phyloP scores from a whole-genome alignment of 2,329 filamentous ascomycete genomes.

The Colletotrichum sp. region DNA sequence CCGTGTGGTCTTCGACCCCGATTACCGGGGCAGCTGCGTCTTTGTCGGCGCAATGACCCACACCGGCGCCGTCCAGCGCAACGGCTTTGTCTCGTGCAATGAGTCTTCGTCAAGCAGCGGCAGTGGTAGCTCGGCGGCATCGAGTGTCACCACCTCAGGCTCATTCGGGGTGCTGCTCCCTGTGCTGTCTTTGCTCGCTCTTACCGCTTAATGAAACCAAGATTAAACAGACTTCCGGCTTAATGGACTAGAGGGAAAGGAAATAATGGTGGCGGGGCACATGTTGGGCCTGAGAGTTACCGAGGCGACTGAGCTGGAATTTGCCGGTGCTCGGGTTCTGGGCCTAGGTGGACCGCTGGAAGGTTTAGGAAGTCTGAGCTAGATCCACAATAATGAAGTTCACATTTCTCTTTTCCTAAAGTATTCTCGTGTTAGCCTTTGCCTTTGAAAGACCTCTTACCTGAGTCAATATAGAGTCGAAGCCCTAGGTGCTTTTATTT shows the following conservation, averaged over 20 bases:
- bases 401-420: too few species aligned
- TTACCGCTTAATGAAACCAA: background rate
- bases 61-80: conserved; percentile 66
- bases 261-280: background rate
- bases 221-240: background rate
- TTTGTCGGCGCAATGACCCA: conserved; percentile 73
- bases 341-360: background rate
- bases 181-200: background rate
- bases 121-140: background rate
- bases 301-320: background rate
- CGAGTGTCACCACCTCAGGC: background rate
- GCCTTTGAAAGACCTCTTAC: too few species aligned
- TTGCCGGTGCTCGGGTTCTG: background rate
- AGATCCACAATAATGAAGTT: background rate
- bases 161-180: background rate
- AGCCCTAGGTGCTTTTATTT: too few species aligned
- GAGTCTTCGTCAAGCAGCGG: background rate
- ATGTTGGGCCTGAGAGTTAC: background rate
- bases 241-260: background rate
- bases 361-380: background rate
- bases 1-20: conserved; percentile 66
- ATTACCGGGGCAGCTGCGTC: conserved; percentile 39
- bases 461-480: too few species aligned
- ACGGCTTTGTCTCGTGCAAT: conserved; percentile 70
- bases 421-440: too few species aligned